Evolutionary conservation across 208 protist genomes (phyloP).

Genomic region (Vickermania ingenoplastis): DNA sequence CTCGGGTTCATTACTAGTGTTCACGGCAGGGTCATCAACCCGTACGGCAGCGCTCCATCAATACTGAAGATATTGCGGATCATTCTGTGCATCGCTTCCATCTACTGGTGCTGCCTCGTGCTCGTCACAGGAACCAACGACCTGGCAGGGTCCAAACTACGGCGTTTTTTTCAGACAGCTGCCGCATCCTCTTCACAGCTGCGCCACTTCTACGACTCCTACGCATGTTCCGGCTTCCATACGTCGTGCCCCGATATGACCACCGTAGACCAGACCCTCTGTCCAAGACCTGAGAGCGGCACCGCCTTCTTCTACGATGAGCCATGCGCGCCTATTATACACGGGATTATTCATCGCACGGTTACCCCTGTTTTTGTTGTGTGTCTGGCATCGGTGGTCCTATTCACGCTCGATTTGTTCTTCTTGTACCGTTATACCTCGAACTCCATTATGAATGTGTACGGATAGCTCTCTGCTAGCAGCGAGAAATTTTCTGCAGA

Average conservation of each 20-base stretch:
- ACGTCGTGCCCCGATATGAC: not conserved
- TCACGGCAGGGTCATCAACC: not conserved
- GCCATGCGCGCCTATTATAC: not conserved
- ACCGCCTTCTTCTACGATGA: not conserved
- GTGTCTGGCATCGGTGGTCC: not conserved
- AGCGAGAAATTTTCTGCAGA: no score
- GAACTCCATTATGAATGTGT: no score
- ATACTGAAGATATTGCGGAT: not conserved
- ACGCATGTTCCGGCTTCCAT: not conserved
- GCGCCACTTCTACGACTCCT: not conserved
- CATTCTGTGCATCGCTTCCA: not conserved
- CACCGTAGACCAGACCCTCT: not conserved
- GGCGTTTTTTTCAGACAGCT: not conserved
- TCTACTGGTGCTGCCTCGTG: not conserved
- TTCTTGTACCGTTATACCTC: not conserved
- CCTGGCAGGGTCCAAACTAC: not conserved
- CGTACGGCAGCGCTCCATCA: not conserved
- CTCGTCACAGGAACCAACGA: not conserved
- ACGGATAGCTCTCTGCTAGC: no score
- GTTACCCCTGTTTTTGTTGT: not conserved
- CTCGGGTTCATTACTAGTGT: not conserved
- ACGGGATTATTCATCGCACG: not conserved
- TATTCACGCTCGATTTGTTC: not conserved
- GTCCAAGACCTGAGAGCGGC: no score
- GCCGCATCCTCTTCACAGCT: not conserved